A percentile compares a stretch with the other conserved stretches of the same genome.
These are phyloP conservation scores for Skeletonema menzelii DNA, from an alignment of 108 stramenopile species.

Conservation along the genomic window DNA sequence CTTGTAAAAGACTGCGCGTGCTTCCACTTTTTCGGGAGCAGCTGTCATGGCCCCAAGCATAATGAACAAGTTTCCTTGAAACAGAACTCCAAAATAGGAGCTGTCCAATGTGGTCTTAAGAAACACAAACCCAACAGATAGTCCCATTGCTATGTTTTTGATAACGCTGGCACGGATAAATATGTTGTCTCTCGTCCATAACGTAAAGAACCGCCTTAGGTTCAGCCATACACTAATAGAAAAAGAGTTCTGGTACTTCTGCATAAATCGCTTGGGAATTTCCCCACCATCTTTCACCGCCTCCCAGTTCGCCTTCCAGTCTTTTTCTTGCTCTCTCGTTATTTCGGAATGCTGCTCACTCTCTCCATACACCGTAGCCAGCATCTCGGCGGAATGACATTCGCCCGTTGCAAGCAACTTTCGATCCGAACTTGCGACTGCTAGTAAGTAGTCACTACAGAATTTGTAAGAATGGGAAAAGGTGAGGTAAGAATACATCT, in stretches of 20 bases:
- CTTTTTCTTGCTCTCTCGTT: neutral
- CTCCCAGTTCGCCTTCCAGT: slow-evolving; percentile 5
- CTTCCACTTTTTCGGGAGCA: slow-evolving; percentile 49
- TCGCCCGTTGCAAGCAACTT: slow-evolving; percentile 11
- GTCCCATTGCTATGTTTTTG: slow-evolving; percentile 68
- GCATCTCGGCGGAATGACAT: neutral
- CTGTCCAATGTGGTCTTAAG: slow-evolving; percentile 46
- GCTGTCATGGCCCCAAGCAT: slow-evolving; percentile 52
- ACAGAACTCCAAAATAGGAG: slow-evolving; percentile 43
- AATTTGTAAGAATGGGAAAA: too few relatives aligned
- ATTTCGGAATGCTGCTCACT: slow-evolving; percentile 12
- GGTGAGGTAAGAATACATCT: too few relatives aligned
- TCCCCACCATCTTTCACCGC: neutral
- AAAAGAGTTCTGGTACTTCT: slow-evolving; percentile 39
- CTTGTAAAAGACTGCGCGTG: slow-evolving; percentile 71
- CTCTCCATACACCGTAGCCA: slow-evolving; percentile 9
- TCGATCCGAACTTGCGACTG: slow-evolving; percentile 48
- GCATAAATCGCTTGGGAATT: slow-evolving; percentile 5
- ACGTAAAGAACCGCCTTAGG: slow-evolving; percentile 24
- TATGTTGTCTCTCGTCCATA: slow-evolving; percentile 40
- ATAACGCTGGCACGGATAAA: slow-evolving; percentile 45
- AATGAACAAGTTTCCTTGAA: slow-evolving; percentile 54
- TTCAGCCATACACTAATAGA: slow-evolving; percentile 27
- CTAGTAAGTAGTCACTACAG: slow-evolving; percentile 51
- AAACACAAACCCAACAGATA: slow-evolving; percentile 77